Conservation (phyloP, 495 filamentous ascomycete genomes). For the Wilcoxina mikolae region DNA sequence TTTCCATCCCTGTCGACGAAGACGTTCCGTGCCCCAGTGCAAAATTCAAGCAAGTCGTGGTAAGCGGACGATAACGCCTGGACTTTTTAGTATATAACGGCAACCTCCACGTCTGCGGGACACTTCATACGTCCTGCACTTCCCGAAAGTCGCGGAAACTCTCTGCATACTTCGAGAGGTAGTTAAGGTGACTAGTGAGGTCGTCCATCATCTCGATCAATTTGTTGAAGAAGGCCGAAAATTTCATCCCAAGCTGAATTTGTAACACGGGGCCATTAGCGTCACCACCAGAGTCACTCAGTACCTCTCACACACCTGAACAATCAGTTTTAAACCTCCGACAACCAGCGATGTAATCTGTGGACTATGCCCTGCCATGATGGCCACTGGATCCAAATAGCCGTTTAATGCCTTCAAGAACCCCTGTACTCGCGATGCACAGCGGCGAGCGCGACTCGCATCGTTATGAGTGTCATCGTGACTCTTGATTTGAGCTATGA, state of each 20-base stretch:
- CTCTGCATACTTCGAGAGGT: constrained; percentile 11
- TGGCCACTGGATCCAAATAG: constrained; percentile 3
- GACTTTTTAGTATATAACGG: background rate
- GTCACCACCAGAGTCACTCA: background rate
- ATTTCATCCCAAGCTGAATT: constrained; percentile 14
- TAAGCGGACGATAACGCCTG: constrained; percentile 9
- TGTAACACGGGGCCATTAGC: background rate
- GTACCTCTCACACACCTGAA: background rate
- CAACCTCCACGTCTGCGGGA: too few relatives aligned
- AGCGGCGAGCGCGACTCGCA: background rate
- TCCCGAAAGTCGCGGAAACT: background rate
- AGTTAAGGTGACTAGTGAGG: constrained; percentile 7
- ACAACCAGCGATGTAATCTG: constrained; percentile 7
- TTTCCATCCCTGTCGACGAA: constrained; percentile 5
- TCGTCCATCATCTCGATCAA: constrained; percentile 14
- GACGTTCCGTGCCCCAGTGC: constrained; percentile 1
- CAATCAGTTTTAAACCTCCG: constrained; percentile 6
- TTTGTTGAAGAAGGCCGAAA: constrained; percentile 8
- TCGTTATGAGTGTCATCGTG: constrained; percentile 6
- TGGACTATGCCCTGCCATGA: constrained; percentile 1
- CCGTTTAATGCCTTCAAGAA: constrained; percentile 5
- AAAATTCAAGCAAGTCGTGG: constrained; percentile 8
- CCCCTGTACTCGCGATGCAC: background rate
- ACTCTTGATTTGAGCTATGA: background rate
- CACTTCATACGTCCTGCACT: constrained; percentile 4